A percentile compares a stretch with the other conserved stretches of the same genome.
These are phyloP conservation scores for Poteriospumella lacustris DNA, from an alignment of 108 stramenopile genomes.

Conservation along the genomic window DNA sequence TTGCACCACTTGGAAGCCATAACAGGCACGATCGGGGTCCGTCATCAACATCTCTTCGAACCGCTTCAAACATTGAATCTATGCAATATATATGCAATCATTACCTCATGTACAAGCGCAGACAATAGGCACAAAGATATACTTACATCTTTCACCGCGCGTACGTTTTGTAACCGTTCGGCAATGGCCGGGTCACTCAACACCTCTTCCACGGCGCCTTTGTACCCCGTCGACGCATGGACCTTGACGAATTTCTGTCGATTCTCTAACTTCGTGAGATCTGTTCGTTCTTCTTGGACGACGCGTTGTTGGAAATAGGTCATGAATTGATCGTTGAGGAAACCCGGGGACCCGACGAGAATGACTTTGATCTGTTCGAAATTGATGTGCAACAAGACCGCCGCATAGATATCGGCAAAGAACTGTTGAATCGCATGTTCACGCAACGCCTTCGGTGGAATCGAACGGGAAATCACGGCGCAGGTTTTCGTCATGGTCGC, in stretches of 20 bases:
- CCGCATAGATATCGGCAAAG: slow-evolving; percentile 84
- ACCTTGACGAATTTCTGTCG: slow-evolving; percentile 83
- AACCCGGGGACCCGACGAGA: slow-evolving; percentile 81
- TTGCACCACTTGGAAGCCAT: slow-evolving; percentile 71
- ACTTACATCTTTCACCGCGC: slow-evolving; percentile 77
- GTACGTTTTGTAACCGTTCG: slow-evolving; percentile 73
- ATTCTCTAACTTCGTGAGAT: slow-evolving; percentile 60
- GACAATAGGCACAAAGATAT: neutral
- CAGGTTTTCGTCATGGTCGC: slow-evolving; percentile 70
- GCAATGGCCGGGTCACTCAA: slow-evolving; percentile 75
- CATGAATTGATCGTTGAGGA: slow-evolving; percentile 88
- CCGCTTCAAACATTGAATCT: slow-evolving; percentile 37
- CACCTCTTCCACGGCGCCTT: slow-evolving; percentile 86
- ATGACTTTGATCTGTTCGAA: slow-evolving; percentile 78
- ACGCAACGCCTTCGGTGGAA: neutral
- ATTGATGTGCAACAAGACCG: slow-evolving; percentile 73
- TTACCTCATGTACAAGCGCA: neutral
- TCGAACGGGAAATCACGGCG: neutral
- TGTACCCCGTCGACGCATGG: slow-evolving; percentile 84
- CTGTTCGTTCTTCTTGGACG: slow-evolving; percentile 56
- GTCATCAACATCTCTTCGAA: slow-evolving; percentile 84
- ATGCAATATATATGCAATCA: neutral
- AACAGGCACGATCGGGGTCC: slow-evolving; percentile 84
- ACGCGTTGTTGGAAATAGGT: slow-evolving; percentile 67
- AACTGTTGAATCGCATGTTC: slow-evolving; percentile 76